A percentile compares a stretch with the other conserved stretches of the same genome.
Conservation (phyloP, 257 asterid species). For the Solanum microdontum region DNA sequence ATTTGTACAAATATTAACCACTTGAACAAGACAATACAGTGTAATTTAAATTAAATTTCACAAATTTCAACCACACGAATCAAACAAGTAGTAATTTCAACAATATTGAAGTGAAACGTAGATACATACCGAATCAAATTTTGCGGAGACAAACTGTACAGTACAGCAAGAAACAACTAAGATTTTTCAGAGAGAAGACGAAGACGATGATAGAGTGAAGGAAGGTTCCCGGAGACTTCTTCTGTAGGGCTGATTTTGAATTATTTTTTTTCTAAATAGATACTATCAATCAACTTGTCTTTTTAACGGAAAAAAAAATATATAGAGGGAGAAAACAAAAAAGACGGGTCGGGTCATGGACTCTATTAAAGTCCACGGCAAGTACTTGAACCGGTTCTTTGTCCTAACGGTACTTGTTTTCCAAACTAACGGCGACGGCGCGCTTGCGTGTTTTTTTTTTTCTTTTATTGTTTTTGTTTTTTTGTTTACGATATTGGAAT, state of each 20-base stretch:
- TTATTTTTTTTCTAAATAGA: neutral
- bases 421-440: neutral
- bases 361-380: neutral
- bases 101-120: neutral
- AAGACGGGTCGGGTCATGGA: neutral
- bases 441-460: neutral
- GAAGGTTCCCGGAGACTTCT: conserved; percentile 31
- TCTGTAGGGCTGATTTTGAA: neutral
- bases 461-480: neutral
- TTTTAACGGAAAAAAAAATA: neutral
- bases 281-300: neutral
- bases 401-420: neutral
- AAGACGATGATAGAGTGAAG: neutral
- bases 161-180: conserved; percentile 9
- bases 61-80: neutral
- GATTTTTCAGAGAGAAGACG: neutral
- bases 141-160: neutral
- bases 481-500: neutral
- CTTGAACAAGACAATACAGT: neutral
- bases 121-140: conserved; percentile 9
- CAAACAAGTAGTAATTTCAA: neutral
- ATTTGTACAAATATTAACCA: neutral
- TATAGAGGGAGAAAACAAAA: neutral
- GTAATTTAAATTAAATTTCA: neutral
- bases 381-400: neutral